These are phyloP conservation scores for Paramyrothecium roridum DNA, from an alignment of 2,329 filamentous ascomycete species.

Conservation along the genomic window DNA sequence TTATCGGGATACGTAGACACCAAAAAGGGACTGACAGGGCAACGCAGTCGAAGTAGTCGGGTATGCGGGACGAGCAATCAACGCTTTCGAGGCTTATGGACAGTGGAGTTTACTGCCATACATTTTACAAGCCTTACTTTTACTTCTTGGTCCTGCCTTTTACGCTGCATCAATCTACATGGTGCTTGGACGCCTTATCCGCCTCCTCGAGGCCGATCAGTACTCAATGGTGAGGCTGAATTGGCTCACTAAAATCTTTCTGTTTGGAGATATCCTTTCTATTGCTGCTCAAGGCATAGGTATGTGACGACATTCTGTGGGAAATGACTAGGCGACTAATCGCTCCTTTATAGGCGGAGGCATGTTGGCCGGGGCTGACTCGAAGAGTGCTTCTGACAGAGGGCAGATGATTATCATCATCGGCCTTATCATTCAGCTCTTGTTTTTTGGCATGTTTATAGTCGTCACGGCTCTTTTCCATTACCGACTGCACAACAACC, in stretches of 20 bases:
- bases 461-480: conserved; percentile 41
- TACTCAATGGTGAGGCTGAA: conserved; percentile 33
- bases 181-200: conserved; percentile 33
- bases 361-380: conserved; percentile 7
- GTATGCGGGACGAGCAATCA: conserved; percentile 46
- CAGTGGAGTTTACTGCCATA: conserved; percentile 27
- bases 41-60: conserved; percentile 14
- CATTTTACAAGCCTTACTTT: conserved; percentile 30
- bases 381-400: conserved; percentile 13
- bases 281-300: conserved; percentile 25
- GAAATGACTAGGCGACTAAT: background rate
- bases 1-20: too few species aligned
- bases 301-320: too few species aligned
- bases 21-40: too few species aligned
- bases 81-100: conserved; percentile 23
- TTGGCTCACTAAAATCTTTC: conserved; percentile 46
- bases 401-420: conserved; percentile 44
- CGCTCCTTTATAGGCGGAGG: conserved; percentile 4
- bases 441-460: conserved; percentile 50
- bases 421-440: conserved; percentile 48
- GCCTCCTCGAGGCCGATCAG: conserved; percentile 26
- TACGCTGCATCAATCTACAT: conserved; percentile 41
- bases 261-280: conserved; percentile 41
- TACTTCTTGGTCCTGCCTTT: conserved; percentile 30
- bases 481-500: conserved; percentile 7